phyloP scores from a whole-genome alignment of 2,329 filamentous ascomycete species.

The Stenocarpella maydis region DNA sequence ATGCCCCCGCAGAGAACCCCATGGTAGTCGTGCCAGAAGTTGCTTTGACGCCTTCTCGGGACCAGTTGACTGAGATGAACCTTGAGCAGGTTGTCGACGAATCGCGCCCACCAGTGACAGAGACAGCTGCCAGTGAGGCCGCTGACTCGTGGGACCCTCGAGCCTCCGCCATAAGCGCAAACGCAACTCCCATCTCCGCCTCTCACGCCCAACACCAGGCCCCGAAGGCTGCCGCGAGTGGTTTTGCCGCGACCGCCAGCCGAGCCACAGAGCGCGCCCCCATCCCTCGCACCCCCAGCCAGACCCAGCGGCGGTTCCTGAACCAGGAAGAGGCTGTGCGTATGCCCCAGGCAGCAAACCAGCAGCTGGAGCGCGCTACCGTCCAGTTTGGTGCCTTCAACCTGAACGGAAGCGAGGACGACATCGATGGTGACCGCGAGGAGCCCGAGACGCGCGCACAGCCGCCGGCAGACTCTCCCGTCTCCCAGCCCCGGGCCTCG shows the following conservation, averaged over 20 bases:
- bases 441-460: constrained; percentile 94
- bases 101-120: constrained; percentile 78
- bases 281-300: constrained; percentile 74
- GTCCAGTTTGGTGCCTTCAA: constrained; percentile 98
- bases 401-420: constrained; percentile 82
- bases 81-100: constrained; percentile 88
- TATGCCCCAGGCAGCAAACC: constrained; percentile 84
- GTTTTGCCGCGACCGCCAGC: constrained; percentile 80
- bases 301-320: constrained; percentile 79
- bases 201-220: constrained; percentile 69
- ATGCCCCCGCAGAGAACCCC: constrained; percentile 45
- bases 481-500: constrained; percentile 83
- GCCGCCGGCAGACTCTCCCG: constrained; percentile 90
- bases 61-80: constrained; percentile 89
- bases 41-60: constrained; percentile 74
- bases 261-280: constrained; percentile 75
- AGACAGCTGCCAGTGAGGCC: constrained; percentile 87
- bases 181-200: constrained; percentile 71
- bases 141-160: constrained; percentile 85
- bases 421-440: constrained; percentile 93
- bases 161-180: constrained; percentile 64
- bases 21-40: constrained; percentile 59
- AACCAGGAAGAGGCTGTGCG: constrained; percentile 98
- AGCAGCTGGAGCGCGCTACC: constrained; percentile 89
- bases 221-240: constrained; percentile 70